phyloP scores from a whole-genome alignment of 768 basidiomycete species.

The Boletellus emodensis region DNA sequence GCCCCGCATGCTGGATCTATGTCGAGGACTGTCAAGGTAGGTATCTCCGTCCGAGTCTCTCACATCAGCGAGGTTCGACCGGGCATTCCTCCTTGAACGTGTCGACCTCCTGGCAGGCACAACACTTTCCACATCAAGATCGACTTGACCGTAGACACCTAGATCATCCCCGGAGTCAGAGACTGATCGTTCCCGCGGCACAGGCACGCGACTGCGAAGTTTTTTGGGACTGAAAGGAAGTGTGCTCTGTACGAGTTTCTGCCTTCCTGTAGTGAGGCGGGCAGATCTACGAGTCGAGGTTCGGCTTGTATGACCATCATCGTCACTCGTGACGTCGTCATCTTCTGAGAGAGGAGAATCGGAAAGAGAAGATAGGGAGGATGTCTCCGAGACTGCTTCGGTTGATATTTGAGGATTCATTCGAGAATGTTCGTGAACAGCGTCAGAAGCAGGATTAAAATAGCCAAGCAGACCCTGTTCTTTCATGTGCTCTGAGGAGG shows the following conservation, averaged over 20 bases:
- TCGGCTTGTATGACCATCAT: conserved; percentile 6
- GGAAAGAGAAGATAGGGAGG: conserved; percentile 7
- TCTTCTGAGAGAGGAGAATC: conserved; percentile 29
- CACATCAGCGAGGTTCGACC: conserved; percentile 33
- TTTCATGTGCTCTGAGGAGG: conserved; percentile 42
- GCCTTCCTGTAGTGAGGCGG: conserved; percentile 9
- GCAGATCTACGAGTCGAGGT: conserved; percentile 13
- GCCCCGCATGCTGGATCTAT: conserved; percentile 2
- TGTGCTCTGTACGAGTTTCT: conserved; percentile 21
- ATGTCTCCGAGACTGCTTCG: conserved; percentile 11
- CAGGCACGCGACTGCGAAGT: conserved; percentile 37
- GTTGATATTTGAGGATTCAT: conserved; percentile 38
- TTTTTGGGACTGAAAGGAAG: conserved; percentile 71
- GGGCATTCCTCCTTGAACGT: conserved; percentile 39
- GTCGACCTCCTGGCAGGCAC: conserved; percentile 44
- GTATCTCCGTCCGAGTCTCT: conserved; percentile 31
- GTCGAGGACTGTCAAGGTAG: conserved; percentile 30
- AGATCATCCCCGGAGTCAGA: conserved; percentile 39
- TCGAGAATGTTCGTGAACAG: conserved; percentile 58
- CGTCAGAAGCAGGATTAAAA: conserved; percentile 58
- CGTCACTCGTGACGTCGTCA: conserved; percentile 16
- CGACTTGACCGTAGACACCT: conserved; percentile 36
- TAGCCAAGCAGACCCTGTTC: conserved; percentile 37
- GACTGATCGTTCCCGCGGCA: conserved; percentile 19
- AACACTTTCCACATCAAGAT: conserved; percentile 21